Evolutionary conservation across 768 basidiomycete genomes (phyloP), one percentile per base, ranked within the genome.

Genomic region (Tricholoma hemisulphureum): DNA sequence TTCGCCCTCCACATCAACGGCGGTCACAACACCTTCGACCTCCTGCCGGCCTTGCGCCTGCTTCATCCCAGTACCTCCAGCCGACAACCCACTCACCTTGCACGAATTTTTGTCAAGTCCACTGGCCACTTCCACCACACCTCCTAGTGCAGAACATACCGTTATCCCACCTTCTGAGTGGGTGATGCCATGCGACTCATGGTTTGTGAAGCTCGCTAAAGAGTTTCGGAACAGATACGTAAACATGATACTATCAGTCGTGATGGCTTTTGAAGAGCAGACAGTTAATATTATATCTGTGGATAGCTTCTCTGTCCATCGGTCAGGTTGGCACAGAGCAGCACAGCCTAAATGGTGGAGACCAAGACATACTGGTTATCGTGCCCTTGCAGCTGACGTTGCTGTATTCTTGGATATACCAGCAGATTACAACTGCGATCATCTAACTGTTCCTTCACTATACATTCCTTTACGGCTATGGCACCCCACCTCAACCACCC

Each of bases 151-250:
- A 34, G 29, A 49, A 20, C 8, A 51, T 9, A 34, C 58, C 37
- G 18, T 49, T 28, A 46, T 43, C 20, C 8, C 59, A 3, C 52
- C 52, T 35, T 11, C 48, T n/a, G 49, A 41, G 14, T 20, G 68
- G 60, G 53, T 70, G 1, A 65, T 70, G 52, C 64, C 67, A 39
- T 69, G 66, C 39, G 64, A 75, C 55, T 59, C 66, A 13, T 74
- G 73, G 48, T 67, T 86, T 48, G 68, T 86, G 37, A 80, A 78
- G 63, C 71, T 81, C 0, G 86, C 84, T 8, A 78, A 77, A 58
- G 79, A 79, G 11, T 73, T 88, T 63, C 86, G 87, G 67, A 75
- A 73, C 20, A 82, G 80, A 32, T 87, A 86, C 61, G 77, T 86
- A 58, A 71, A 74, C 46, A 80, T 82, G 29, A 78, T 84, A 4